phyloP scores from a whole-genome alignment of 31 red algal species.

The Porphyra umbilicalis region DNA sequence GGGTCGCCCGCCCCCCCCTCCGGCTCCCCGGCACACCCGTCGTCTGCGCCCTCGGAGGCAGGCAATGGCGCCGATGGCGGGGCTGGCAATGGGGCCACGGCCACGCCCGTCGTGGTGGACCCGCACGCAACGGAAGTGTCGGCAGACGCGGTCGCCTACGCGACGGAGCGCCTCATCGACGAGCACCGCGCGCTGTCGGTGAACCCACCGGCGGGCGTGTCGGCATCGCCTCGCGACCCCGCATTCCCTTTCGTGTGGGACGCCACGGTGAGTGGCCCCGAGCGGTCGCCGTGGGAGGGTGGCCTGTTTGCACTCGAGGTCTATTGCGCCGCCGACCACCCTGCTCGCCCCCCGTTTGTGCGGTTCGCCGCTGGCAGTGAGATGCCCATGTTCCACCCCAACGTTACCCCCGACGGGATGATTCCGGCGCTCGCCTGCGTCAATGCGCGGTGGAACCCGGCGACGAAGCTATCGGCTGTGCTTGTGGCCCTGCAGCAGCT shows the following conservation, averaged over 20 bases:
- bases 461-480: constrained; percentile 32
- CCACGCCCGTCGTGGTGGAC: background rate
- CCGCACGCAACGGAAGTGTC: background rate
- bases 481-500: constrained; percentile 44
- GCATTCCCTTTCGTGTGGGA: constrained; percentile 58
- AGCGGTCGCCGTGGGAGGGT: constrained; percentile 66
- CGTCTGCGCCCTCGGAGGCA: background rate
- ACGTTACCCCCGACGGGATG: constrained; percentile 49
- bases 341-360: constrained; percentile 56
- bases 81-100: background rate
- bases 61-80: background rate
- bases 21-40: background rate
- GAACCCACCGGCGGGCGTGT: constrained; percentile 43
- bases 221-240: constrained; percentile 49
- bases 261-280: constrained; percentile 63
- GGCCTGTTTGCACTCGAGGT: constrained; percentile 56
- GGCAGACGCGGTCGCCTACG: constrained; percentile 19
- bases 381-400: constrained; percentile 53
- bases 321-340: constrained; percentile 50
- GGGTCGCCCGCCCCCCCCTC: background rate
- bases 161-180: constrained; percentile 51
- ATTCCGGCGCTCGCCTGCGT: constrained; percentile 56
- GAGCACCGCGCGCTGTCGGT: constrained; percentile 41
- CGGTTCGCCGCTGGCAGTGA: constrained; percentile 14
- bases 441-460: constrained; percentile 56